Conservation (phyloP, 2,329 filamentous ascomycete genomes). For the Fusarium globosum region DNA sequence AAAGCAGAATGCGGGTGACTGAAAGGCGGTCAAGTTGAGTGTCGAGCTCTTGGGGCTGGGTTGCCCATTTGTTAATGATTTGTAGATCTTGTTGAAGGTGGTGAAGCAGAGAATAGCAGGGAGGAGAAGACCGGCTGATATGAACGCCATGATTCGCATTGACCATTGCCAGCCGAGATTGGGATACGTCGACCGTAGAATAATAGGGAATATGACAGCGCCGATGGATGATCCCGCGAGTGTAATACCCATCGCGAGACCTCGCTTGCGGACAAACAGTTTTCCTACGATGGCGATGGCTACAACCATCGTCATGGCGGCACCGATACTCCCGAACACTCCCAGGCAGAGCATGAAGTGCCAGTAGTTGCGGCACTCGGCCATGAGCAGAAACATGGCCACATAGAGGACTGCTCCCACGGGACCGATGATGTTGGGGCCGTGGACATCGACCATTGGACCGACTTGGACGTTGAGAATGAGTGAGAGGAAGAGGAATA, state of each 20-base stretch:
- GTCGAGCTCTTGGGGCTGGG: slow-evolving; percentile 28
- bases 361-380: slow-evolving; percentile 59
- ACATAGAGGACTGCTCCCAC: slow-evolving; percentile 52
- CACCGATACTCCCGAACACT: slow-evolving; percentile 55
- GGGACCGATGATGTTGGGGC: slow-evolving; percentile 54
- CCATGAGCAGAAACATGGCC: slow-evolving; percentile 57
- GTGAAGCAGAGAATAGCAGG: slow-evolving; percentile 50
- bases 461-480: slow-evolving; percentile 60
- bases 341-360: slow-evolving; percentile 60
- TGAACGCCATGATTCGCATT: slow-evolving; percentile 47
- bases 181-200: slow-evolving; percentile 47
- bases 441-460: slow-evolving; percentile 60
- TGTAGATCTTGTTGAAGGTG: slow-evolving; percentile 44
- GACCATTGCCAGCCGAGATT: slow-evolving; percentile 50
- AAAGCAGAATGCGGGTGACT: slow-evolving; percentile 54
- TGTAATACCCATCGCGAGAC: slow-evolving; percentile 44
- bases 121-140: slow-evolving; percentile 44
- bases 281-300: slow-evolving; percentile 50
- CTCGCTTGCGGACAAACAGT: slow-evolving; percentile 40
- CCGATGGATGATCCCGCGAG: slow-evolving; percentile 45
- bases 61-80: slow-evolving; percentile 3
- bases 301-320: slow-evolving; percentile 51
- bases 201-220: slow-evolving; percentile 49
- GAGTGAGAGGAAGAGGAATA: slow-evolving; percentile 58
- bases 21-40: slow-evolving; percentile 56